Base-by-base conservation (phyloP, 805 yeast species). In the Wickerhamomyces strasburgensis region DNA sequence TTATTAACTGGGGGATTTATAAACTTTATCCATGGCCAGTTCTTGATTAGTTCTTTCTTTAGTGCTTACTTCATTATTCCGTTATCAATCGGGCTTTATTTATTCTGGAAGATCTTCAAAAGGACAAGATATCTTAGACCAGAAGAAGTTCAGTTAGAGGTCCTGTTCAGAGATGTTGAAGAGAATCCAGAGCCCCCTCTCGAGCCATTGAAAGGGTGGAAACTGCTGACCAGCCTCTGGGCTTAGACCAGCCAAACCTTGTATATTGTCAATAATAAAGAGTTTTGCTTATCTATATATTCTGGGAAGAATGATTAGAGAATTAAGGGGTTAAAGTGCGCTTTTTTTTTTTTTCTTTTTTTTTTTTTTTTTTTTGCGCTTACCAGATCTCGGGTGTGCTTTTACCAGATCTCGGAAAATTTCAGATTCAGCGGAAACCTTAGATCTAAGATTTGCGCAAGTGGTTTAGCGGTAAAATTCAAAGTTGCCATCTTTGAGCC, bases 381-480 rank as follows among this genome's bases (percentile, higher is more conserved):
- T n/a, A n/a, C n/a, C n/a, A n/a, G n/a, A n/a, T n/a, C n/a, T n/a
- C n/a, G n/a, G n/a, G n/a, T n/a, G n/a, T n/a, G n/a, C n/a, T n/a
- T n/a, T n/a, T n/a, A n/a, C n/a, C n/a, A n/a, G 25, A 11, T 21
- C 25, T 21, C 25, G 25, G 25, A 8, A 21, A 11, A 21, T 21
- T 21, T n/a, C n/a, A n/a, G n/a, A n/a, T n/a, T n/a, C n/a, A n/a
- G n/a, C n/a, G 25, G 25, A 21, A 11, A 21, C 25, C 25, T 21
- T 21, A 21, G 25, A 21, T 8, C 25, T 8, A 11, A 8, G 11
- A 21, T 11, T 8, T 7, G 73, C 73, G 72, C 66, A 54, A 63
- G 72, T 68, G 73, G 73, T 69, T 69, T 69, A 69, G 73, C 67
- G 74, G 73, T 68, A 68, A 68, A 68, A 69, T 69, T 66, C 71